Base-by-base conservation (phyloP, 2,329 filamentous ascomycete genomes). In the Trichoderma sp. region DNA sequence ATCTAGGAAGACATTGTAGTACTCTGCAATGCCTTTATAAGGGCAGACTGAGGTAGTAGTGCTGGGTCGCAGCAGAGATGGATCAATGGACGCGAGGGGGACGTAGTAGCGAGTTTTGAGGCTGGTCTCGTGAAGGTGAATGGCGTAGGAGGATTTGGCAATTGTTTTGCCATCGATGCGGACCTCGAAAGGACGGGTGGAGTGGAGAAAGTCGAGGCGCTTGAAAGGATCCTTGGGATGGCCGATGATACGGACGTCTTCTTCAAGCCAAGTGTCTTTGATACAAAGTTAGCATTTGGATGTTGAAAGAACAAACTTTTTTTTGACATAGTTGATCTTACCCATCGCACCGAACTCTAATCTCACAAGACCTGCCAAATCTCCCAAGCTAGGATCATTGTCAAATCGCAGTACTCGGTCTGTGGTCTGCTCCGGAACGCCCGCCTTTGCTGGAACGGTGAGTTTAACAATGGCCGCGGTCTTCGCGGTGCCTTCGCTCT, bases 211-310 rank as follows among this genome's bases (percentile, higher is more conserved):
- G 68, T 91, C 89, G 70, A 91, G 80, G 14, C 89, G 84, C 72
- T 89, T 89, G 78, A 86, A 90, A 0, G 89, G 89, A 66, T 91
- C 89, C 71, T 90, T 90, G 0, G 89, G 89, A 69, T 91, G 89
- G 4, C 87, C 82, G 72, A 84, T 84, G 66, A 90, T 85, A 1
- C 83, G 84, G 0, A 80, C 79, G 61, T 89, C 87, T 77, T 90
- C 89, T 73, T 89, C 87, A 1, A 81, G 68, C 79, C 79, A 81
- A 70, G 78, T 77, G 72, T 80, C 80, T 81, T 10, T 3, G 7
- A 1, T 32, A 2, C 1, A 34, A 18, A 18, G 34, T 64, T 43
- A 64, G 60, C 18, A n/a, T n/a, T n/a, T n/a, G n/a, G n/a, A n/a
- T n/a, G n/a, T n/a, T n/a, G n/a, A n/a, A n/a, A n/a, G n/a, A n/a